These are phyloP conservation scores for Arxiozyma telluris DNA, from an alignment of 1,139 yeast genomes.

Conservation along the genomic window DNA sequence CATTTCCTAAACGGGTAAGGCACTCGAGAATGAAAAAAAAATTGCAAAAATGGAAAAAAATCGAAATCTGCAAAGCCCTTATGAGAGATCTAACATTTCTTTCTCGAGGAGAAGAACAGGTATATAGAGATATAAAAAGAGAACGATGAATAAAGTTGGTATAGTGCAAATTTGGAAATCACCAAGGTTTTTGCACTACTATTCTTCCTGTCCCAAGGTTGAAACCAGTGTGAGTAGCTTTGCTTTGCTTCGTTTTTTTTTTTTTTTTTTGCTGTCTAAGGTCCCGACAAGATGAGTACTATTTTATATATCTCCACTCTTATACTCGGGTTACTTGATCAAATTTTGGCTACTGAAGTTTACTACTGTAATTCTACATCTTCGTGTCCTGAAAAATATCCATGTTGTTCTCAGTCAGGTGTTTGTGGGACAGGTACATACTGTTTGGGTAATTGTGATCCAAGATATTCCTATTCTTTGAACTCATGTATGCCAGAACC, in stretches of 20 bases:
- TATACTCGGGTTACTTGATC: background rate
- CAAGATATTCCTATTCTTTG: conserved; percentile 41
- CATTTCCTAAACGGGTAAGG: background rate
- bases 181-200: no score
- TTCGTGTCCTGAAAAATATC: conserved; percentile 58
- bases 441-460: conserved; percentile 72
- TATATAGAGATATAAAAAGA: background rate
- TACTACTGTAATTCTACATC: conserved; percentile 24
- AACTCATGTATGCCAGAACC: conserved; percentile 61
- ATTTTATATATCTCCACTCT: background rate
- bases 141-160: background rate
- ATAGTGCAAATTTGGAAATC: no score
- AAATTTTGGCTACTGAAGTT: conserved; percentile 9
- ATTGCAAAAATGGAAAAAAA: no score
- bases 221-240: background rate
- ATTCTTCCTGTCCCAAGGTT: background rate
- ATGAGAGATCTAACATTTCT: background rate
- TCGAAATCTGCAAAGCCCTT: background rate
- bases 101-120: background rate
- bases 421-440: conserved; percentile 69
- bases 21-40: background rate
- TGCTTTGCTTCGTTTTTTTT: background rate
- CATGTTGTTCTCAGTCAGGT: conserved; percentile 79
- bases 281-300: background rate
- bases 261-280: background rate